A percentile compares a stretch with the other conserved stretches of the same genome.
Conservation (phyloP, 345 rosid species). For the Lepidium africanum region DNA sequence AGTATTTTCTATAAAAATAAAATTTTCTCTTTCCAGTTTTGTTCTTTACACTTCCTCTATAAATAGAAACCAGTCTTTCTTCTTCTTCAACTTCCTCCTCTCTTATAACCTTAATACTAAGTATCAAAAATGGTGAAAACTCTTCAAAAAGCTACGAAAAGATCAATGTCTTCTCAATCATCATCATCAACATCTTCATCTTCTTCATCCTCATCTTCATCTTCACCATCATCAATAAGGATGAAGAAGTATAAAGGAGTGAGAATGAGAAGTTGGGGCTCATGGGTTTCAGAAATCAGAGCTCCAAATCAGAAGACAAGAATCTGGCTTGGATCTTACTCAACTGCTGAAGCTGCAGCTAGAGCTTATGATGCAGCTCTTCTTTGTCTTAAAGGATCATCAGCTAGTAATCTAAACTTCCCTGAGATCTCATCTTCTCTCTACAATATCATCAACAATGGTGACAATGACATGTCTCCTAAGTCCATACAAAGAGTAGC, state of each 20-base stretch:
- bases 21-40: slow-evolving; percentile 14
- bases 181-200: slow-evolving; percentile 17
- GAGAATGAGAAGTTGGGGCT: slow-evolving; percentile 98
- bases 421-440: slow-evolving; percentile 48
- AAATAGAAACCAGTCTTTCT: slow-evolving; percentile 17
- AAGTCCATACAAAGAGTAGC: slow-evolving; percentile 34
- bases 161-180: slow-evolving; percentile 20
- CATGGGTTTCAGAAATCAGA: slow-evolving; percentile 97
- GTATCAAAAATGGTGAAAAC: slow-evolving; percentile 52
- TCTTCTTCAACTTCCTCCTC: slow-evolving; percentile 8
- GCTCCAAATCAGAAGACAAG: slow-evolving; percentile 95
- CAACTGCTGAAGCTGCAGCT: slow-evolving; percentile 93
- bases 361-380: slow-evolving; percentile 98
- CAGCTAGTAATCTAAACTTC: slow-evolving; percentile 75
- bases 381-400: slow-evolving; percentile 78
- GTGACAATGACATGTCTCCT: slow-evolving; percentile 26
- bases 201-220: slow-evolving; percentile 8
- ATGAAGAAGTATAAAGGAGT: slow-evolving; percentile 89
- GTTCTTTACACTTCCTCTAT: slow-evolving; percentile 27
- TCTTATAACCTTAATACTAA: not conserved
- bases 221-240: slow-evolving; percentile 24
- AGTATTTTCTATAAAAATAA: not conserved
- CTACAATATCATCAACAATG: slow-evolving; percentile 7
- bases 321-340: slow-evolving; percentile 96
- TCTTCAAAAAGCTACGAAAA: slow-evolving; percentile 36